These are phyloP conservation scores for Coffea humblotiana DNA, from an alignment of 305 asterid species.

Conservation along the genomic window DNA sequence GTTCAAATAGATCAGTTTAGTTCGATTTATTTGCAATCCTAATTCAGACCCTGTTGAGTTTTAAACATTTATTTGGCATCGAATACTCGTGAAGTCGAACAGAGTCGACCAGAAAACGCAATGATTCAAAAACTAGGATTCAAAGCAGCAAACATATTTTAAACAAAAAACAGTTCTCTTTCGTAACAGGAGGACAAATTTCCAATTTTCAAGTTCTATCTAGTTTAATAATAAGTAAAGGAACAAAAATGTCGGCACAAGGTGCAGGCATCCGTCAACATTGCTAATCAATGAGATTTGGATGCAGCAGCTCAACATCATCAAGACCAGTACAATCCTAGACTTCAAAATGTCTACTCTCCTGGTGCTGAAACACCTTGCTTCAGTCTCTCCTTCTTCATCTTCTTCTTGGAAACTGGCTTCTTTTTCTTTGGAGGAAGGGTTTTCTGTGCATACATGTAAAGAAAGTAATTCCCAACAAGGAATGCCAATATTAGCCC, in stretches of 20 bases:
- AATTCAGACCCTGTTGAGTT: no score
- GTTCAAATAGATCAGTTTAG: no score
- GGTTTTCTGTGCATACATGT: constrained; percentile 72
- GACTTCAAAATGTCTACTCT: constrained; percentile 48
- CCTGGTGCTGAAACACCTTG: constrained; percentile 94
- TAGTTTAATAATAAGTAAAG: background rate
- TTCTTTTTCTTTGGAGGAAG: constrained; percentile 93
- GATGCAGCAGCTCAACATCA: constrained; percentile 26
- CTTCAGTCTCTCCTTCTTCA: constrained; percentile 94
- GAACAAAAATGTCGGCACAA: background rate
- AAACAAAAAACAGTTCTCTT: background rate
- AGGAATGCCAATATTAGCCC: constrained; percentile 73
- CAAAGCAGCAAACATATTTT: background rate
- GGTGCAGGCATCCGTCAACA: constrained; percentile 18
- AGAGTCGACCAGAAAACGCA: background rate
- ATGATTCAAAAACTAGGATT: background rate
- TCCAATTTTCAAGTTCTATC: constrained; percentile 12
- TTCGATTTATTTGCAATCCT: no score
- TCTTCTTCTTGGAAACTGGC: constrained; percentile 96
- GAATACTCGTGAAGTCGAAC: background rate
- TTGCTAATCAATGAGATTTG: constrained; percentile 6
- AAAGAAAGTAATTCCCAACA: constrained; percentile 73
- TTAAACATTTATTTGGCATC: no score
- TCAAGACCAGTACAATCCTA: constrained; percentile 14
- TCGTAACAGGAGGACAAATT: background rate